Percentiles rank a stretch among this genome's conserved stretches.
Evolutionary conservation across 768 basidiomycete species (phyloP).

Genomic region (Suillus plorans): DNA sequence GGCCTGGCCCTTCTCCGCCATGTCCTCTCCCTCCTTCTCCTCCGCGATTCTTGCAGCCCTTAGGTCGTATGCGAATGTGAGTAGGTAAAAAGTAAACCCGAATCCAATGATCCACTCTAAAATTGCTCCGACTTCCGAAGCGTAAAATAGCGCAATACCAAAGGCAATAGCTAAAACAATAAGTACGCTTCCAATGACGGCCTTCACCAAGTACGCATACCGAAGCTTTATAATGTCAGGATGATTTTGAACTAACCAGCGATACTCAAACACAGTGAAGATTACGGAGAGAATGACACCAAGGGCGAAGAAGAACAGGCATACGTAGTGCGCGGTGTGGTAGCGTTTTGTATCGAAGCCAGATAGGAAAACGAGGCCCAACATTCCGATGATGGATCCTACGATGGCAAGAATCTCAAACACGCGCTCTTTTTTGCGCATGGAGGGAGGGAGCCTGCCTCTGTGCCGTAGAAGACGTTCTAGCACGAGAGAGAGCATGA

Average conservation of each 20-base stretch:
- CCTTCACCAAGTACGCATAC: constrained; percentile 61
- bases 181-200: constrained; percentile 54
- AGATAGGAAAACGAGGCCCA: constrained; percentile 66
- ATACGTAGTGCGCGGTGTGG: constrained; percentile 50
- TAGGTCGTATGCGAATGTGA: constrained; percentile 75
- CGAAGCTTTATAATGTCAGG: constrained; percentile 42
- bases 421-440: constrained; percentile 55
- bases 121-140: constrained; percentile 54
- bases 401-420: constrained; percentile 58
- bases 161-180: constrained; percentile 66
- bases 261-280: constrained; percentile 71
- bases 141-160: constrained; percentile 47
- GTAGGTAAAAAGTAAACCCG: constrained; percentile 69
- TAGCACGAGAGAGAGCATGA: constrained; percentile 57
- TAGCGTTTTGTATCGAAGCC: constrained; percentile 67
- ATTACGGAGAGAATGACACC: constrained; percentile 73
- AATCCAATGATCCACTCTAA: constrained; percentile 77
- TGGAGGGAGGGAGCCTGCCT: constrained; percentile 62
- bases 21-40: neutral
- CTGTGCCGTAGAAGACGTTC: constrained; percentile 67
- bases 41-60: constrained; percentile 42
- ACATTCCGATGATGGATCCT: constrained; percentile 60
- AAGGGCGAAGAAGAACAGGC: constrained; percentile 70
- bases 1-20: neutral
- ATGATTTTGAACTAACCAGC: constrained; percentile 64